Conservation (phyloP, 1,284 basidiomycete genomes). For the Ganoderma boninense region DNA sequence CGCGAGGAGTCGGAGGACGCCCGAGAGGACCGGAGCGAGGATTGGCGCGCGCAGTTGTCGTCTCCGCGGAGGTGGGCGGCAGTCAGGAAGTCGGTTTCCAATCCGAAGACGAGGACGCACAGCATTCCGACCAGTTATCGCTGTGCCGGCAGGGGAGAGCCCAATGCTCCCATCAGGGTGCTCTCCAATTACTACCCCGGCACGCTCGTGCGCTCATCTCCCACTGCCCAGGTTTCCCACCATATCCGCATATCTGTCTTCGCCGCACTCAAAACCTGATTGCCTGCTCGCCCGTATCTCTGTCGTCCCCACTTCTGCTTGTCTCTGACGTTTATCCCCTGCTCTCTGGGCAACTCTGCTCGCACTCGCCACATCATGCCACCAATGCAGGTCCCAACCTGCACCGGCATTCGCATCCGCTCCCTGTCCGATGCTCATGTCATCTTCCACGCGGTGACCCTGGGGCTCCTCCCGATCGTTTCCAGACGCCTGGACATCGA, state of each 20-base stretch:
- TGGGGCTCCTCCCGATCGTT: conserved; percentile 49
- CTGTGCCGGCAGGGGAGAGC: conserved; percentile 10
- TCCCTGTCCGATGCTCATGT: conserved; percentile 51
- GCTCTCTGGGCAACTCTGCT: not conserved
- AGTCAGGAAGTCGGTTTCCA: conserved; percentile 32
- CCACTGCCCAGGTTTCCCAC: conserved; percentile 13
- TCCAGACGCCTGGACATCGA: conserved; percentile 51
- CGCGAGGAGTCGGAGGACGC: not conserved
- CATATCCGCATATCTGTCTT: conserved; percentile 2
- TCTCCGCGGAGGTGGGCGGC: conserved; percentile 16
- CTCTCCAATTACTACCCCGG: conserved; percentile 23
- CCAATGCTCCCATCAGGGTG: conserved; percentile 24
- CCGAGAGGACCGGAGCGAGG: conserved; percentile 8
- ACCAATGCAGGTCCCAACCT: conserved; percentile 56
- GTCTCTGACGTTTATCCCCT: not conserved
- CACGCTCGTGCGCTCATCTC: conserved; percentile 10
- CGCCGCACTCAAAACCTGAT: conserved; percentile 20
- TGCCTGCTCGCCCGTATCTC: conserved; percentile 7
- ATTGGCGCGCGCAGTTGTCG: conserved; percentile 5
- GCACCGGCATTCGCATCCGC: conserved; percentile 49
- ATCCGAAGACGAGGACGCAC: conserved; percentile 26
- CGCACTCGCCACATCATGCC: conserved; percentile 7
- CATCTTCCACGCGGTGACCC: conserved; percentile 52
- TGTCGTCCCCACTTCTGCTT: conserved; percentile 4
- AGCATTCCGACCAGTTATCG: conserved; percentile 24